These are phyloP conservation scores for Salinomyces thailandicus DNA, from an alignment of 2,329 filamentous ascomycete species.

Conservation along the genomic window DNA sequence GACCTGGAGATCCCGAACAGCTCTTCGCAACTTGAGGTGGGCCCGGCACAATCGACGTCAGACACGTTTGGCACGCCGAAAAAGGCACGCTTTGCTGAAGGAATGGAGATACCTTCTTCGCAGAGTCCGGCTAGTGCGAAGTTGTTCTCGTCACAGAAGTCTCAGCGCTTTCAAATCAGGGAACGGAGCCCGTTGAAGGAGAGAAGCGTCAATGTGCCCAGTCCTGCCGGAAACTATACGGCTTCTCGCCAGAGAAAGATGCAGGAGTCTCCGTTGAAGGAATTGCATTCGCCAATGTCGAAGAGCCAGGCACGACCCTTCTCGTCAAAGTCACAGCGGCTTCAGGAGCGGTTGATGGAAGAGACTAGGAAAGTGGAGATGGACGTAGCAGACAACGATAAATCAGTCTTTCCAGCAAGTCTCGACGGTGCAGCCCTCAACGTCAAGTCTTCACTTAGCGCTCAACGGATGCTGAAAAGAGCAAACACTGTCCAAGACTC, in stretches of 20 bases:
- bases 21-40: constrained; percentile 1
- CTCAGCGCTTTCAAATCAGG: neutral
- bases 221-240: neutral
- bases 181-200: constrained; percentile 12
- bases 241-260: neutral
- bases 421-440: too few species aligned
- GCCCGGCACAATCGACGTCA: neutral
- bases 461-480: constrained; percentile 6
- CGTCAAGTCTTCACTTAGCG: too few species aligned
- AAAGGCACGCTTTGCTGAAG: constrained; percentile 6
- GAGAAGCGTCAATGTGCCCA: constrained; percentile 7
- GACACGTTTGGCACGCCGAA: constrained; percentile 8
- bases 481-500: constrained; percentile 13
- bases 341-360: too few species aligned
- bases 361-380: too few species aligned
- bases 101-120: constrained; percentile 12
- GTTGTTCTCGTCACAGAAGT: constrained; percentile 7
- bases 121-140: constrained; percentile 13
- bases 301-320: too few species aligned
- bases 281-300: neutral
- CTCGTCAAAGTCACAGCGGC: too few species aligned
- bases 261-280: neutral
- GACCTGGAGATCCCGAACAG: neutral
- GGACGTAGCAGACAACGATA: too few species aligned
- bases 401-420: too few species aligned